Evolutionary conservation across 1,139 yeast species (phyloP).

Genomic region (Yueomyces sp.): DNA sequence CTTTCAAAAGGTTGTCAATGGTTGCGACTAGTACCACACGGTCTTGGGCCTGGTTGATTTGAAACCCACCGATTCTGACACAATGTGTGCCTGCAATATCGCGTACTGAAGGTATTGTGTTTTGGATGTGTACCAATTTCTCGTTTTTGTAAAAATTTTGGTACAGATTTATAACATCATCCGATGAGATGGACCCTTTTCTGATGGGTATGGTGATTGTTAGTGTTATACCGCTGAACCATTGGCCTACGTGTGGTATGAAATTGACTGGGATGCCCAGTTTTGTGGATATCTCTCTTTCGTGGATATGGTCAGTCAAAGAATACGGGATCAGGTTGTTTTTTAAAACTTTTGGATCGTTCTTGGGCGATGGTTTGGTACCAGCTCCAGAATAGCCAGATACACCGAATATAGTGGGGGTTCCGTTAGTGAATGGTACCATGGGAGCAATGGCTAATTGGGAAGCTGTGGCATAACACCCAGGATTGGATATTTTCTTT

Average conservation of each 20-base stretch:
- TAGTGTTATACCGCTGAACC: slow-evolving; percentile 97
- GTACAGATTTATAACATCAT: slow-evolving; percentile 75
- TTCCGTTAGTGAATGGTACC: slow-evolving; percentile 45
- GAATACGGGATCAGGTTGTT: slow-evolving; percentile 92
- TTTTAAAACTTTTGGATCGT: slow-evolving; percentile 59
- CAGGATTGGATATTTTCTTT: slow-evolving; percentile 85
- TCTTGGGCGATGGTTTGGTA: slow-evolving; percentile 94
- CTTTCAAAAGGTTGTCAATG: slow-evolving; percentile 88
- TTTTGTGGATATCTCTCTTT: slow-evolving; percentile 75
- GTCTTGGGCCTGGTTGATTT: slow-evolving; percentile 76
- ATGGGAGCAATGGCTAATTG: slow-evolving; percentile 89
- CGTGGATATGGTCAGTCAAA: slow-evolving; percentile 92
- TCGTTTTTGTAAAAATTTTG: slow-evolving; percentile 86
- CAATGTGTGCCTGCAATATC: slow-evolving; percentile 93
- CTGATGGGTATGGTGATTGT: slow-evolving; percentile 85
- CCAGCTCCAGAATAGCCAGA: slow-evolving; percentile 99
- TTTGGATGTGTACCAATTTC: slow-evolving; percentile 66
- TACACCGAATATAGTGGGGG: slow-evolving; percentile 84
- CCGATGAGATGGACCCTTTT: slow-evolving; percentile 52
- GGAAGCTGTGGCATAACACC: slow-evolving; percentile 97
- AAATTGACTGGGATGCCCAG: slow-evolving; percentile 74
- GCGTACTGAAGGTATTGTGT: slow-evolving; percentile 56
- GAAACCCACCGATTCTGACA: slow-evolving; percentile 89
- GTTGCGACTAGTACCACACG: slow-evolving; percentile 92
- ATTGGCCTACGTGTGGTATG: slow-evolving; percentile 94